Evolutionary conservation across 768 basidiomycete species (phyloP).

Genomic region (Rhodotorula babjevae): DNA sequence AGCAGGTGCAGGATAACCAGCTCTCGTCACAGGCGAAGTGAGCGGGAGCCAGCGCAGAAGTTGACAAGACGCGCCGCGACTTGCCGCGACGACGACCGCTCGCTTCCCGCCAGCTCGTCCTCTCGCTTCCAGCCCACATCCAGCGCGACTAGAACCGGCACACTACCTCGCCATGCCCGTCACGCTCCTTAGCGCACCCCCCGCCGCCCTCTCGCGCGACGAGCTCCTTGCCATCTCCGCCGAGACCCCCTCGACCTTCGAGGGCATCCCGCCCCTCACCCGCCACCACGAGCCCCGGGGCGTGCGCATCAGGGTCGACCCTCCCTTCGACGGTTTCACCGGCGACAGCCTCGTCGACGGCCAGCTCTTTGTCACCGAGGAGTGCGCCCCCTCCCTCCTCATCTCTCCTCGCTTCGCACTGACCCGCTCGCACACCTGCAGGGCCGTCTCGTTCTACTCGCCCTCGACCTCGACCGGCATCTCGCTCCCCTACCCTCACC

Average conservation of each 20-base stretch:
- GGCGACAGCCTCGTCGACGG: conserved; percentile 54
- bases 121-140: too few relatives aligned
- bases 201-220: conserved; percentile 57
- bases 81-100: too few relatives aligned
- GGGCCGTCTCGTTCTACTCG: conserved; percentile 73
- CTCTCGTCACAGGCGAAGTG: too few relatives aligned
- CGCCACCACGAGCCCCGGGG: conserved; percentile 70
- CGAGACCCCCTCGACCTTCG: conserved; percentile 80
- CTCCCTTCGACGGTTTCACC: conserved; percentile 61
- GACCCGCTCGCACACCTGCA: conserved; percentile 43
- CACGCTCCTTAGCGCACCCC: conserved; percentile 49
- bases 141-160: too few relatives aligned
- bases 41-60: too few relatives aligned
- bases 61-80: too few relatives aligned
- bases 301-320: conserved; percentile 60
- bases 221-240: conserved; percentile 64
- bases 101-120: too few relatives aligned
- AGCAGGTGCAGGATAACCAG: too few relatives aligned
- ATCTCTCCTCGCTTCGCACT: background rate
- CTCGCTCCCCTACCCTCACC: conserved; percentile 77
- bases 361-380: conserved; percentile 77
- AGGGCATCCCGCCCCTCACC: conserved; percentile 75
- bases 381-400: conserved; percentile 56
- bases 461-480: conserved; percentile 62
- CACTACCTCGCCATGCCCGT: too few relatives aligned